Evolutionary conservation across 495 filamentous ascomycete genomes (phyloP), one percentile per base, ranked within the genome.

Genomic region (Platismatia glauca): DNA sequence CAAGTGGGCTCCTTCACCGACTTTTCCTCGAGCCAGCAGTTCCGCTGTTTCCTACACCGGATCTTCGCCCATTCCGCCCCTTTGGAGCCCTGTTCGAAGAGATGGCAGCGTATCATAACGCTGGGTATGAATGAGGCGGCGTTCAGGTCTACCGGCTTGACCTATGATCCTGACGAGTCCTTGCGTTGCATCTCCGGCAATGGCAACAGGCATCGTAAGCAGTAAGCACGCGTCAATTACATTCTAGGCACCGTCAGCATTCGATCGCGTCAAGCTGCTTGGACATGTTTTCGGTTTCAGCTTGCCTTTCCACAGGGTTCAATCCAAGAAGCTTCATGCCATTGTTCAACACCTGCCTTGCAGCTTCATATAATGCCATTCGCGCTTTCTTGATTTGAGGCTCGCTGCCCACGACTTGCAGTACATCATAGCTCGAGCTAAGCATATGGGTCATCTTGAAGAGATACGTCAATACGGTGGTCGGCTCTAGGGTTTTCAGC

Each of bases 371-470:
- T 60, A 96, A 75, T 4, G 90, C 89, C 81, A 93, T 84, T 57
- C 89, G 83, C 34, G 89, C 88, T 72, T 84, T 84, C 78, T 86
- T 88, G 41, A 89, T 67, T 69, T 86, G 86, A 20, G 79, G 80
- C 71, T 83, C 82, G 68, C 84, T 89, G 53, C 89, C 88, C 16
- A 93, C 81, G 31, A 95, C 87, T 70, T 88, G 81, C 38, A 95
- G 80, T 7, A 89, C 82, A 68, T 91, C 90, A 71, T 94, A 95
- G 71, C 86, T 88, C 43, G 85, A 89, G 77, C 88, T 92, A 60
- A 95, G 74, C 57, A 84, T 79, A 71, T 94, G 90, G 1, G 89
- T 95, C 86, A 96, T 87, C 75, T 85, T 86, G 79, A 93, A 93
- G 52, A 96, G 82, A 75, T 94, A 96, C 15, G 84, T 85, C 38